Evolutionary conservation across 164 flowering plant genomes (phyloP), one percentile per base, ranked within the genome.

Genomic region (Berberis vulgaris): DNA sequence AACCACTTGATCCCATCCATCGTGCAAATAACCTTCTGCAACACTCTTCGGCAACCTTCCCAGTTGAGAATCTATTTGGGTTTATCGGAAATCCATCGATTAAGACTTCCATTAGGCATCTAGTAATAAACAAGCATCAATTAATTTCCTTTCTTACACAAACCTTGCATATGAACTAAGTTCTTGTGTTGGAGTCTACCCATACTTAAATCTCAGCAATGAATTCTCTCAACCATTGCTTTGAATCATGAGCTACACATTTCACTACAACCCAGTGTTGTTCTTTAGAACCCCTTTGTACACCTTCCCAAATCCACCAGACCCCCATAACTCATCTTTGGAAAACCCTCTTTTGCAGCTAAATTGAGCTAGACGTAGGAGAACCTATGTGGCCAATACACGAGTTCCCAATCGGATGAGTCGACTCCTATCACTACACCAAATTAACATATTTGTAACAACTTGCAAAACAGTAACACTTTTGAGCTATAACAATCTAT

Each of bases 1-100:
- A 13, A 91, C 93, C 54, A 79, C 80, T n/a, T 89, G 84, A 44
- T 88, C 89, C 87, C 89, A 88, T 0, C 88, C 94, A 40, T 79
- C 74, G 69, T 86, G 97, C 41, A 91, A 78, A 49, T 88, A 91
- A 57, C 89, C 96, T 57, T 83, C 90, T 0, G 94, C 2, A 88
- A 72, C 1, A 86, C 78, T 39, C 76, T 57, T 11, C 75, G 71
- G 11, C 96, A 73, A 2, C 64, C 77, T 41, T 62, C 64, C 97
- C 96, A 91, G 4, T 61, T 67, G 26, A 73, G 12, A 0, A 77
- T 53, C 66, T 67, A 70, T 55, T 69, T 65, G 0, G 87, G 81
- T 7, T 73, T 71, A 40, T 80, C 82, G 70, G 84, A 91, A 8
- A 91, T 78, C 85, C 83, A 79, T 0, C 58, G 57, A 62, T 87